Percentiles rank a stretch among this genome's conserved stretches.
Evolutionary conservation across 805 yeast species (phyloP).

Genomic region (Brettanomyces anomalus): DNA sequence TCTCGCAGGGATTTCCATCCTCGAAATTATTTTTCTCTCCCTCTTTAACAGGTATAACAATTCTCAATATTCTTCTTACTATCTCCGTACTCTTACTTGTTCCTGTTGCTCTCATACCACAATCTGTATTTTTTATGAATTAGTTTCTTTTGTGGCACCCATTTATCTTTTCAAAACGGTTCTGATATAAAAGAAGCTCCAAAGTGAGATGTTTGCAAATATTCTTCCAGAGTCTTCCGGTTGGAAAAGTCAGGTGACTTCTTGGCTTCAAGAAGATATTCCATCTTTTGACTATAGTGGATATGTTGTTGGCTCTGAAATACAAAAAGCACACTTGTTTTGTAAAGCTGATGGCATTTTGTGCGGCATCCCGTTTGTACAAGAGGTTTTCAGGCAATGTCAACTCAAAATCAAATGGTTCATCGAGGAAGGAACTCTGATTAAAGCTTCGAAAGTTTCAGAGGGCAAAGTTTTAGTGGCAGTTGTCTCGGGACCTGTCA

Average conservation of each 20-base stretch:
- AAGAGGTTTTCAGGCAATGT: conserved; percentile 75
- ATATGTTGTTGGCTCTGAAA: conserved; percentile 76
- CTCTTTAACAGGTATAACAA: no score
- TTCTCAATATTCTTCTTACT: no score
- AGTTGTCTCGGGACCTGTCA: conserved; percentile 69
- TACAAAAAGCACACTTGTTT: conserved; percentile 64
- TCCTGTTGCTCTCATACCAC: no score
- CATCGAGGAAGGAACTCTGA: conserved; percentile 55
- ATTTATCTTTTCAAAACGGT: no score
- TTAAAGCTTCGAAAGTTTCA: conserved; percentile 31
- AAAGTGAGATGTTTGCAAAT: conserved; percentile 32
- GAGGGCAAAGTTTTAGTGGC: conserved; percentile 66
- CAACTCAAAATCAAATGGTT: conserved; percentile 66
- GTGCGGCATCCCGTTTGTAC: conserved; percentile 84
- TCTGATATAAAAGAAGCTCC: conserved; percentile 10
- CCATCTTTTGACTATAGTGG: conserved; percentile 96
- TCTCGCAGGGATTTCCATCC: no score
- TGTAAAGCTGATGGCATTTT: conserved; percentile 77
- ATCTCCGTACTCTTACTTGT: no score
- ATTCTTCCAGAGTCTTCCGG: conserved; percentile 66
- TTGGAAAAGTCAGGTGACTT: conserved; percentile 75
- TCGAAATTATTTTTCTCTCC: no score
- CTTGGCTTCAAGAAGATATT: conserved; percentile 78
- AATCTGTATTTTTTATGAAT: no score
- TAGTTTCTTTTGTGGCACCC: no score